Conservation (phyloP, 2,329 filamentous ascomycete genomes). For the Aschersonia sp. region DNA sequence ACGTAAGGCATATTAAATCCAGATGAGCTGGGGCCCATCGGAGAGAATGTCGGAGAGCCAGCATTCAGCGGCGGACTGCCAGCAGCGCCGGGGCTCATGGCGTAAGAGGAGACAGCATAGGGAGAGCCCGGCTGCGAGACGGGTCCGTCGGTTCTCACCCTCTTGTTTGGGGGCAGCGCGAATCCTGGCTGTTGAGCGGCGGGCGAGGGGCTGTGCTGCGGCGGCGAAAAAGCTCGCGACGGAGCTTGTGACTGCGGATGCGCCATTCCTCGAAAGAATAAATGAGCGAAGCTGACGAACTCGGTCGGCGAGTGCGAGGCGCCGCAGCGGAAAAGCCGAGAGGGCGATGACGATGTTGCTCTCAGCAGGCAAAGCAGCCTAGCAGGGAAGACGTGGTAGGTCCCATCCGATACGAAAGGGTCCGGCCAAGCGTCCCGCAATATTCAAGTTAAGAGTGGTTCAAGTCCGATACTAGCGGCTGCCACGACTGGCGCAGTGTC, state of each 20-base stretch:
- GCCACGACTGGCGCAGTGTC: slow-evolving; percentile 3
- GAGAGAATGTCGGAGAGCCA: slow-evolving; percentile 21
- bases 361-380: slow-evolving; percentile 35
- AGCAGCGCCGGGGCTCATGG: slow-evolving; percentile 28
- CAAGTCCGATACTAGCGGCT: background rate
- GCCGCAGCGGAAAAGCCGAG: background rate
- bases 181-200: slow-evolving; percentile 38
- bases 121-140: slow-evolving; percentile 53
- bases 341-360: slow-evolving; percentile 10
- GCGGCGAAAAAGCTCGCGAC: slow-evolving; percentile 46
- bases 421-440: slow-evolving; percentile 2
- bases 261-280: slow-evolving; percentile 29
- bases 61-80: slow-evolving; percentile 24
- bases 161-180: slow-evolving; percentile 55
- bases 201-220: slow-evolving; percentile 47
- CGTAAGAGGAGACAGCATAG: slow-evolving; percentile 38
- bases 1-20: slow-evolving; percentile 22
- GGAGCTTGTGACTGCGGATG: slow-evolving; percentile 40
- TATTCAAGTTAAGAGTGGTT: background rate
- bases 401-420: slow-evolving; percentile 28
- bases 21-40: slow-evolving; percentile 16
- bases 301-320: too few relatives aligned
- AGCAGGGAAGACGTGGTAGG: slow-evolving; percentile 27
- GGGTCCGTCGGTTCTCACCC: slow-evolving; percentile 43
- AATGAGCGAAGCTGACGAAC: too few relatives aligned